Conservation (phyloP, 352 stramenopile species). For the Phytopythium helicoides region DNA sequence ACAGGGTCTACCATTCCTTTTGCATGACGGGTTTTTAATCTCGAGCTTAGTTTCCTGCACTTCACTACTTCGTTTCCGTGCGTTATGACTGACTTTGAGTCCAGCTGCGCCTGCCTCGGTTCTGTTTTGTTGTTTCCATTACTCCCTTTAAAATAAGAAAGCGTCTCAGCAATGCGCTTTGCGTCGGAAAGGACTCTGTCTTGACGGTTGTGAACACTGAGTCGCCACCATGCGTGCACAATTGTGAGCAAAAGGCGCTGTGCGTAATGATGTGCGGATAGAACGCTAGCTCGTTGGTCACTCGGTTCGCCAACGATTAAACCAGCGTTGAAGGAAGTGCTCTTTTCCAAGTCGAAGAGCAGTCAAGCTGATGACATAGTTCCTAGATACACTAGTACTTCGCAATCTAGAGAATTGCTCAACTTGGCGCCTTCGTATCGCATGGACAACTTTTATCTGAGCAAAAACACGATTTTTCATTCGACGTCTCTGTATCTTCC, state of each 20-base stretch:
- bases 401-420: not conserved
- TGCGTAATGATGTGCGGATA: not conserved
- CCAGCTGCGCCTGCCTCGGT: not conserved
- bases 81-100: not conserved
- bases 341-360: not conserved
- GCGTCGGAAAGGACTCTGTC: constrained; percentile 26
- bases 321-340: not conserved
- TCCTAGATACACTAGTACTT: not conserved
- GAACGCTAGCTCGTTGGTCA: constrained; percentile 1
- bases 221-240: constrained; percentile 23
- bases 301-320: constrained; percentile 1
- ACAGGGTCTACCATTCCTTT: no score
- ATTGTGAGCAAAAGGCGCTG: constrained; percentile 2
- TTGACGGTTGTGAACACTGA: constrained; percentile 30
- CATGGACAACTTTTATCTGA: not conserved
- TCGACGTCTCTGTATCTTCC: not conserved
- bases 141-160: constrained; percentile 1
- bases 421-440: not conserved
- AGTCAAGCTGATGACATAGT: not conserved
- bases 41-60: no score
- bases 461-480: not conserved
- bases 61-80: not conserved
- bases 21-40: no score
- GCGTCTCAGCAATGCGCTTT: constrained; percentile 6
- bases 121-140: not conserved